These are phyloP conservation scores for Fusarium multiceps DNA, from an alignment of 2,329 filamentous ascomycete genomes.

Conservation along the genomic window DNA sequence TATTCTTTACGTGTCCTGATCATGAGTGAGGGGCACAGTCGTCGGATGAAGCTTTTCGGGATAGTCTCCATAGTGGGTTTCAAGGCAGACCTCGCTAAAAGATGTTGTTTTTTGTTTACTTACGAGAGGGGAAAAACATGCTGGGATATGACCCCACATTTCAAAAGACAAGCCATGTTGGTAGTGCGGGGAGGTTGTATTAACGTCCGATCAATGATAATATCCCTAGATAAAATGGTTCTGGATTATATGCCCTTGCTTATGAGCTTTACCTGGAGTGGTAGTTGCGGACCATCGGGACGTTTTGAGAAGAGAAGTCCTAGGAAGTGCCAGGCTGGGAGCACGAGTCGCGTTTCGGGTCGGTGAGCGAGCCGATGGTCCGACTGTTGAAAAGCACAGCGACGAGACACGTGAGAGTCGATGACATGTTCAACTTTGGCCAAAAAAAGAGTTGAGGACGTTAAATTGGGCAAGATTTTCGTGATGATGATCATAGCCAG, in stretches of 20 bases:
- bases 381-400: slow-evolving; percentile 4
- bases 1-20: neutral
- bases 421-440: neutral
- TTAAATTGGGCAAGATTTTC: neutral
- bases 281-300: slow-evolving; percentile 27
- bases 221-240: neutral
- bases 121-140: neutral
- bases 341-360: slow-evolving; percentile 30
- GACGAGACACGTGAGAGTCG: neutral
- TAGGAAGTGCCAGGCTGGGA: slow-evolving; percentile 20
- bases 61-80: slow-evolving; percentile 26
- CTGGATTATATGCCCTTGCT: slow-evolving; percentile 12
- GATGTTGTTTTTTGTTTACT: slow-evolving; percentile 26
- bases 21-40: neutral
- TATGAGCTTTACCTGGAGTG: slow-evolving; percentile 19
- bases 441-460: neutral
- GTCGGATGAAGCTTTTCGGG: slow-evolving; percentile 18
- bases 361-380: slow-evolving; percentile 30
- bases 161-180: slow-evolving; percentile 23
- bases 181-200: slow-evolving; percentile 25
- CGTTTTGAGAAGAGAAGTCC: slow-evolving; percentile 5
- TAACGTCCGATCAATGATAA: neutral
- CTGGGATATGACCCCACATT: slow-evolving; percentile 24
- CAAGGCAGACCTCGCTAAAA: slow-evolving; percentile 8
- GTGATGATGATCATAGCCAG: neutral